Evolutionary conservation across 805 yeast genomes (phyloP), one percentile per base, ranked within the genome.

Genomic region (Starmerella stigmatis): DNA sequence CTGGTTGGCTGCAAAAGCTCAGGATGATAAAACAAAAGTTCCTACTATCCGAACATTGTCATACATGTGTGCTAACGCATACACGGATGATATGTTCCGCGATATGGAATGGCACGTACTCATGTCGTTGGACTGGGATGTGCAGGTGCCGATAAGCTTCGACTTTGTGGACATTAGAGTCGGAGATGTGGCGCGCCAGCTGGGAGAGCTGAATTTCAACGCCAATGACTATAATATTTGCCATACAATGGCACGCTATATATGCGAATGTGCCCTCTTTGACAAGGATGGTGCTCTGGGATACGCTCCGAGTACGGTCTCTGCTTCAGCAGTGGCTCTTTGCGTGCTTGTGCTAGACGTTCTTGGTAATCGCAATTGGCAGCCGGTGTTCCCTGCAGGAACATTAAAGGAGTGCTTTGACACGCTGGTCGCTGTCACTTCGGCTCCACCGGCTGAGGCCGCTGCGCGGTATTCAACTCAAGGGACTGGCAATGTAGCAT

Each of bases 1-100:
- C 28, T 89, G 97, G 96, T 73, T 89, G 26, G 85, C 95, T 2
- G 79, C 95, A 21, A 89, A 89, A 62, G 71, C 79, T n/a, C 75
- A 74, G 57, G 85, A 85, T 48, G 78, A 79, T 59, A 73, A 92
- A 59, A 76, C 77, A 48, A 70, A 85, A 55, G 75, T 82, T 40
- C 94, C 94, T 36, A 73, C 84, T 52, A 70, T 83, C 43, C 67
- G 73, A 26, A 94, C 84, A 58, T 70, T 85, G 45, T 76, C 81
- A 46, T 76, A 72, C 55, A 68, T 83, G 53, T 83, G 94, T 65
- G 83, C 84, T 38, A 71, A 71, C 46, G 72, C 72, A 10, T 79
- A 79, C 57, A 76, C 75, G 49, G 76, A 71, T 52, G 70, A 72
- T 15, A 70, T 76, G 74, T 77, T 76, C 55, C 64, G 71, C 43